phyloP scores from a whole-genome alignment of 1,139 yeast genomes.

The Blastobotrys raffinosifermentans region DNA sequence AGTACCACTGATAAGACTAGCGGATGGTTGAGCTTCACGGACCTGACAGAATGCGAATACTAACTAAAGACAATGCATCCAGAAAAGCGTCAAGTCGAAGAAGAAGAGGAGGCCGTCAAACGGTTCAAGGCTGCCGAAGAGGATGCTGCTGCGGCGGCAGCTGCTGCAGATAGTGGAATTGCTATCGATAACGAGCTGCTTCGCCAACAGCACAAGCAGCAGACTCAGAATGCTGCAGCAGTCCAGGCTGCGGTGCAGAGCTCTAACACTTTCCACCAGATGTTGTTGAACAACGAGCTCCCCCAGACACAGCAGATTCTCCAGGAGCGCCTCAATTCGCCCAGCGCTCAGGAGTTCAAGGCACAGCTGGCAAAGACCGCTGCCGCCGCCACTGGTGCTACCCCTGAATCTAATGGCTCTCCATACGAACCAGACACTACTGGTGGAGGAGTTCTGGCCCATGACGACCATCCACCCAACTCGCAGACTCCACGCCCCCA shows the following conservation, averaged over 20 bases:
- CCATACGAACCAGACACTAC: constrained; percentile 1
- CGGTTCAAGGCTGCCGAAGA: constrained; percentile 1
- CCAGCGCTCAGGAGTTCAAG: constrained; percentile 7
- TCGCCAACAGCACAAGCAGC: not conserved
- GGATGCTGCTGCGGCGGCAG: not conserved
- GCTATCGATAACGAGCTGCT: constrained; percentile 6
- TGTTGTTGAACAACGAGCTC: constrained; percentile 6
- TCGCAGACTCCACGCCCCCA: constrained; percentile 35
- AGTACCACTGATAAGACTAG: not conserved
- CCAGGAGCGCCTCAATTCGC: constrained; percentile 6
- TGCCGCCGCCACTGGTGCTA: constrained; percentile 1
- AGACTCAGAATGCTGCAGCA: constrained; percentile 8
- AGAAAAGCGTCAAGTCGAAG: not conserved
- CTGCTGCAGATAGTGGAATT: constrained; percentile 1
- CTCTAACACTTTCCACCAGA: constrained; percentile 7
- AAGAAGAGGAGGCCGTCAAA: not conserved
- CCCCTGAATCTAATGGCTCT: not conserved
- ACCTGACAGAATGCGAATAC: not conserved
- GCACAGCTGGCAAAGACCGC: constrained; percentile 1
- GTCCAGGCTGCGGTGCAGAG: constrained; percentile 9
- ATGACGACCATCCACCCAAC: constrained; percentile 3
- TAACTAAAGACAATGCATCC: not conserved
- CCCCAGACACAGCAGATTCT: constrained; percentile 7
- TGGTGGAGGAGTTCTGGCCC: not conserved
- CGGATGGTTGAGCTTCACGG: not conserved